Conservation (phyloP, 148 eudicot species). For the Camellia lanceoleosa region DNA sequence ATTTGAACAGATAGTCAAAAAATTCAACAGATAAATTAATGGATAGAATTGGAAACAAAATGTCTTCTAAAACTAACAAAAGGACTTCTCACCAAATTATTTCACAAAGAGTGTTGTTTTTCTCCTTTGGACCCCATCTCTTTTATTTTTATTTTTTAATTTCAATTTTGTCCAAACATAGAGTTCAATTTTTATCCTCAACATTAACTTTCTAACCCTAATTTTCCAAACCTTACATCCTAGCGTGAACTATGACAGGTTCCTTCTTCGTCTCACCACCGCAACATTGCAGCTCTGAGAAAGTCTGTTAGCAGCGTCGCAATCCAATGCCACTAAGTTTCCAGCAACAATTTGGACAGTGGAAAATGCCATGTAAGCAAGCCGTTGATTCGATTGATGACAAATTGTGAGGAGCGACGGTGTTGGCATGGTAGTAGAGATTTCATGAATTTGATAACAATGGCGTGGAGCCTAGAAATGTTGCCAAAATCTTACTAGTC, state of each 20-base stretch:
- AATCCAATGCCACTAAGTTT: constrained; percentile 36
- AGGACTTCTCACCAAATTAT: too few relatives aligned
- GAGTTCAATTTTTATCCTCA: too few relatives aligned
- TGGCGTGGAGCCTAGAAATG: constrained; percentile 56
- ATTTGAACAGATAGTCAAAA: too few relatives aligned
- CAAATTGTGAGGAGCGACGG: constrained; percentile 25
- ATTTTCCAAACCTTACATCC: constrained; percentile 15
- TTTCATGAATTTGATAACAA: constrained; percentile 59
- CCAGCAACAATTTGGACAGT: constrained; percentile 35
- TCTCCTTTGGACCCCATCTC: too few relatives aligned
- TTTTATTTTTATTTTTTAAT: too few relatives aligned
- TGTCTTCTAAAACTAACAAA: too few relatives aligned
- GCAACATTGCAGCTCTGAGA: constrained; percentile 28
- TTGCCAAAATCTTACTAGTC: constrained; percentile 65
- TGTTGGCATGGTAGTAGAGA: constrained; percentile 49
- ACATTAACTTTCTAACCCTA: too few relatives aligned
- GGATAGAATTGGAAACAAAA: too few relatives aligned
- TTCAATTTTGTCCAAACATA: too few relatives aligned
- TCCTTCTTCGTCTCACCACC: constrained; percentile 23
- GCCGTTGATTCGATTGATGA: constrained; percentile 30
- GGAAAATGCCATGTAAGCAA: constrained; percentile 47
- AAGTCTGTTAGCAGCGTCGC: constrained; percentile 17
- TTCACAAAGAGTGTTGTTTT: too few relatives aligned
- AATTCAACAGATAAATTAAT: too few relatives aligned
- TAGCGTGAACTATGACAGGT: constrained; percentile 54